Conservation (phyloP, 768 basidiomycete genomes). For the Calocera viscosa region DNA sequence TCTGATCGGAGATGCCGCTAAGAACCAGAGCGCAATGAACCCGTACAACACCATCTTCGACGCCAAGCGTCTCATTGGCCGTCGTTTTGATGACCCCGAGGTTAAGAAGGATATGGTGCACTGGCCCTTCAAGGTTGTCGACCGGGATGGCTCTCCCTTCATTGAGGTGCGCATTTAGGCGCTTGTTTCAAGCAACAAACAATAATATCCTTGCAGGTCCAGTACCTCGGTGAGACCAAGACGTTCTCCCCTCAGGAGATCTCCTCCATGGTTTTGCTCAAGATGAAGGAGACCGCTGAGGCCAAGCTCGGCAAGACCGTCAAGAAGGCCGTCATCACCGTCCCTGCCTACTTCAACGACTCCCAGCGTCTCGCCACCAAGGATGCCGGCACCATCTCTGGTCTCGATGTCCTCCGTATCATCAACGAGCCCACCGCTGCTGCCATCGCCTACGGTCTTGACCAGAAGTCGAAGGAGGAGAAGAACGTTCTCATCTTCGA, state of each 20-base stretch:
- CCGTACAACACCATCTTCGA: conserved; percentile 98
- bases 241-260: conserved; percentile 97
- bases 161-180: conserved; percentile 42
- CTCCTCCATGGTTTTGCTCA: conserved; percentile 98
- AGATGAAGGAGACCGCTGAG: conserved; percentile 99
- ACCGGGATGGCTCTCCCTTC: conserved; percentile 92
- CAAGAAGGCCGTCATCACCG: conserved; percentile 97
- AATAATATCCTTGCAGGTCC: conserved; percentile 34
- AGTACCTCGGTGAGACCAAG: conserved; percentile 90
- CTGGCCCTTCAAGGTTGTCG: conserved; percentile 96
- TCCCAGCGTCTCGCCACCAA: conserved; percentile 99
- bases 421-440: conserved; percentile 99
- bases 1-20: conserved; percentile 96
- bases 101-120: conserved; percentile 94
- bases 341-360: conserved; percentile 99
- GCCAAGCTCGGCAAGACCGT: conserved; percentile 97
- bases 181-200: not conserved
- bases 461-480: conserved; percentile 87
- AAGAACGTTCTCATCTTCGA: conserved; percentile 99
- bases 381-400: conserved; percentile 95
- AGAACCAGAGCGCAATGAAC: conserved; percentile 99
- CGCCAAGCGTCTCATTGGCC: conserved; percentile 97
- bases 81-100: conserved; percentile 89
- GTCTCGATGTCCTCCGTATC: conserved; percentile 98
- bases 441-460: conserved; percentile 92